Conservation (phyloP, 148 eudicot species). For the Diospyros lotus region DNA sequence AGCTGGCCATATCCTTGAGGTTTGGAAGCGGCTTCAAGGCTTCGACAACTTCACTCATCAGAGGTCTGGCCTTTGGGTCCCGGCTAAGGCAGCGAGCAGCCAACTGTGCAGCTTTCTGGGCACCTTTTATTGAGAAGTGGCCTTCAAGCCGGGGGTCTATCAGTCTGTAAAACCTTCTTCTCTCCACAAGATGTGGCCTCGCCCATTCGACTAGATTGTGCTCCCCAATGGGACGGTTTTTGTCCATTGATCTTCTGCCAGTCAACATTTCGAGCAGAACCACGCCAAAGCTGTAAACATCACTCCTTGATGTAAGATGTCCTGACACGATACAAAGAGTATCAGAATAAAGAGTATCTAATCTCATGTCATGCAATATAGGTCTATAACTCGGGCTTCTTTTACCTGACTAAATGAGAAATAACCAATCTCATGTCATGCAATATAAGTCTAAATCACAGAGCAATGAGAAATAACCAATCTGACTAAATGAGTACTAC, state of each 20-base stretch:
- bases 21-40: constrained; percentile 49
- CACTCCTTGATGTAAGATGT: constrained; percentile 55
- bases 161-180: constrained; percentile 42
- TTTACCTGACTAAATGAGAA: background rate
- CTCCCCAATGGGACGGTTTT: constrained; percentile 51
- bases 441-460: no score
- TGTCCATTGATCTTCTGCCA: constrained; percentile 59
- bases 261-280: constrained; percentile 53
- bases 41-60: constrained; percentile 57
- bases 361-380: background rate
- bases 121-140: constrained; percentile 54
- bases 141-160: constrained; percentile 63
- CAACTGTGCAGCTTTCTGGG: constrained; percentile 56
- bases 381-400: background rate
- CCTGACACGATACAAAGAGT: constrained; percentile 25
- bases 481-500: no score
- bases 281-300: constrained; percentile 58
- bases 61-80: constrained; percentile 45
- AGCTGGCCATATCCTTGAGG: constrained; percentile 60
- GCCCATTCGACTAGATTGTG: constrained; percentile 63
- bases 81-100: constrained; percentile 58
- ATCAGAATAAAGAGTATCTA: background rate
- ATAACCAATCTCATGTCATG: no score
- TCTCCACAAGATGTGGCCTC: constrained; percentile 46
- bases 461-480: no score